Conservation (phyloP, 1,139 yeast species). For the Lodderomyces orthopsilosis region DNA sequence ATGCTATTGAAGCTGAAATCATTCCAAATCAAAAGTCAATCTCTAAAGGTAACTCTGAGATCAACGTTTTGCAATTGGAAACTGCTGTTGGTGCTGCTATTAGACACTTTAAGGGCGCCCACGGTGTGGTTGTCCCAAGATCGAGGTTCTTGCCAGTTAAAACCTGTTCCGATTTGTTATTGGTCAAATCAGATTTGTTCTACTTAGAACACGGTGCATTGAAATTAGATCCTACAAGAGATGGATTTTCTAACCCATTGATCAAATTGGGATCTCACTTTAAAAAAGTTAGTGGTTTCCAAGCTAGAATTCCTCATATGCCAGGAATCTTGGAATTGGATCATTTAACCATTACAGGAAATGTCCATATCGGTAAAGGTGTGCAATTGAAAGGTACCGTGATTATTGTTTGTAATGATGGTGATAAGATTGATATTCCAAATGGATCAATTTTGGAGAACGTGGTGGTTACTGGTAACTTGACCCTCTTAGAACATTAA, state of each 20-base stretch:
- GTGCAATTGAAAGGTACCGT: constrained; percentile 96
- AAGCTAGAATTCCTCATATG: constrained; percentile 87
- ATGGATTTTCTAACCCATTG: constrained; percentile 85
- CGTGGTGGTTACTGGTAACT: constrained; percentile 95
- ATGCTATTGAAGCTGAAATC: constrained; percentile 85
- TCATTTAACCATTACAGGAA: constrained; percentile 96
- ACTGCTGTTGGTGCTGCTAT: constrained; percentile 99
- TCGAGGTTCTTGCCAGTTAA: constrained; percentile 96
- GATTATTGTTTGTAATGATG: constrained; percentile 95
- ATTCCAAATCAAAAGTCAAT: constrained; percentile 92
- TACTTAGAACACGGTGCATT: constrained; percentile 89
- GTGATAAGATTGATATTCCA: constrained; percentile 95
- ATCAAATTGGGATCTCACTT: constrained; percentile 95
- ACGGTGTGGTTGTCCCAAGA: constrained; percentile 98
- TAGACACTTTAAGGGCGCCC: constrained; percentile 92
- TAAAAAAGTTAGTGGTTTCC: constrained; percentile 93
- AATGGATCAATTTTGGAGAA: constrained; percentile 92
- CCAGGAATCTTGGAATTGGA: constrained; percentile 91
- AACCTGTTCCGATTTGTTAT: constrained; percentile 89
- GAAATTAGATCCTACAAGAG: constrained; percentile 78
- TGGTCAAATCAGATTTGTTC: constrained; percentile 96
- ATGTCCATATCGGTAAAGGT: constrained; percentile 85
- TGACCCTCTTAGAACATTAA: constrained; percentile 91
- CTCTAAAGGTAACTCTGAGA: constrained; percentile 70
- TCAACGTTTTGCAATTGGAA: constrained; percentile 90